phyloP scores from a whole-genome alignment of 2,329 filamentous ascomycete species.

The Talaromyces piceae region DNA sequence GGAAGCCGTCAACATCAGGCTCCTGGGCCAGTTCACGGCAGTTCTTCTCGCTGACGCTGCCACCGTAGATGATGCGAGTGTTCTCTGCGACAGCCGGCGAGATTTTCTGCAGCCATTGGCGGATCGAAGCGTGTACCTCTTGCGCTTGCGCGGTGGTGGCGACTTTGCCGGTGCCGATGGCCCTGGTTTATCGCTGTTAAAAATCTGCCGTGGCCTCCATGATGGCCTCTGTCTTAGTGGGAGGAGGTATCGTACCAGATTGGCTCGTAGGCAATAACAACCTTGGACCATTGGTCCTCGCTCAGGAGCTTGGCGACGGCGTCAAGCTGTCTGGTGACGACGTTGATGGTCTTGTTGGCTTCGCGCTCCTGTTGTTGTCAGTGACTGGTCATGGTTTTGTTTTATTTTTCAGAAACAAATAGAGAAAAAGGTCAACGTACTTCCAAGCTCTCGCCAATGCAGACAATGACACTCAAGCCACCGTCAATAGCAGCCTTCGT shows the following conservation, averaged over 20 bases:
- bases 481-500: slow-evolving; percentile 86
- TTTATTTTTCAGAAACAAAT: no score
- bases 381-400: not conserved
- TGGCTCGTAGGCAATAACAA: slow-evolving; percentile 97
- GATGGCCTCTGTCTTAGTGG: not conserved
- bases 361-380: slow-evolving; percentile 59
- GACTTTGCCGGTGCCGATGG: slow-evolving; percentile 85
- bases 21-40: slow-evolving; percentile 86
- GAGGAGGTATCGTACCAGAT: slow-evolving; percentile 65
- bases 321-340: slow-evolving; percentile 66
- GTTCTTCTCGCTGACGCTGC: slow-evolving; percentile 97
- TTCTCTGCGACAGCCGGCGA: slow-evolving; percentile 72
- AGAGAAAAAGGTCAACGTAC: slow-evolving; percentile 25
- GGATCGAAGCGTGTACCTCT: slow-evolving; percentile 88
- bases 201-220: no score
- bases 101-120: slow-evolving; percentile 75
- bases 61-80: slow-evolving; percentile 93
- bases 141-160: slow-evolving; percentile 84
- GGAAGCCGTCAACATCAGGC: slow-evolving; percentile 93
- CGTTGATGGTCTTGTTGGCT: slow-evolving; percentile 70
- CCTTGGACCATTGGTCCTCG: slow-evolving; percentile 80
- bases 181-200: no score
- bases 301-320: slow-evolving; percentile 62
- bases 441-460: slow-evolving; percentile 91
- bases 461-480: slow-evolving; percentile 87